These are phyloP conservation scores for Vitis hybrid DNA, from an alignment of 177 flowering plant genomes.

Conservation along the genomic window DNA sequence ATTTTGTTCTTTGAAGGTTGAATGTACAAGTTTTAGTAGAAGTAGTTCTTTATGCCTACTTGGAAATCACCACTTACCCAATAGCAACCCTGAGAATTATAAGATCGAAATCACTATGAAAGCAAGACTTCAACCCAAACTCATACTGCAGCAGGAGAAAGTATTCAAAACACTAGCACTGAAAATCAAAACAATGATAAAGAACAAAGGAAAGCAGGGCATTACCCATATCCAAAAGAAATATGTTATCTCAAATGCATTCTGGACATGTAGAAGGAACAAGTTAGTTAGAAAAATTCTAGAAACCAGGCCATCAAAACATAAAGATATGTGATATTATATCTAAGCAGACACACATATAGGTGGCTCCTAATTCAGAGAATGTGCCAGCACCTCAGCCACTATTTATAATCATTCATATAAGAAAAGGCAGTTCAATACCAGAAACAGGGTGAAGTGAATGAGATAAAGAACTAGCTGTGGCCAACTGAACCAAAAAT, in stretches of 20 bases:
- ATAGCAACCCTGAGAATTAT: slow-evolving; percentile 52
- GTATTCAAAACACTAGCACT: slow-evolving; percentile 2
- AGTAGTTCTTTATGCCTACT: neutral
- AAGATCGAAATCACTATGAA: slow-evolving; percentile 49
- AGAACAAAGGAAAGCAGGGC: neutral
- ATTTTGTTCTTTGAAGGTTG: too few relatives aligned
- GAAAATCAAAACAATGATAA: neutral
- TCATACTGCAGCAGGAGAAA: slow-evolving; percentile 73
- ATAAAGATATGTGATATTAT: neutral
- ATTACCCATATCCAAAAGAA: slow-evolving; percentile 99
- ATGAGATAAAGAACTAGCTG: slow-evolving; percentile 66
- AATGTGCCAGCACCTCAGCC: neutral
- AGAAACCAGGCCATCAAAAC: too few relatives aligned
- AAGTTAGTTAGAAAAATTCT: neutral
- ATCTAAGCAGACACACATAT: neutral
- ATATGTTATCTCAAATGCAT: slow-evolving; percentile 91
- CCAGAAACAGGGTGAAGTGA: slow-evolving; percentile 87
- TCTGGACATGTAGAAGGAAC: slow-evolving; percentile 44
- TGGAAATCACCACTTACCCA: slow-evolving; percentile 54
- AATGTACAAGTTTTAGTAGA: neutral
- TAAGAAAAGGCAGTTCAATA: slow-evolving; percentile 15
- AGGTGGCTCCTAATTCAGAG: neutral
- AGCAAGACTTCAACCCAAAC: slow-evolving; percentile 82
- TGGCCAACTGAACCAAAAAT: slow-evolving; percentile 91
- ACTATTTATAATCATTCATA: neutral